Evolutionary conservation across 768 basidiomycete genomes (phyloP).

Genomic region (Sistotremastrum niveocremeum): DNA sequence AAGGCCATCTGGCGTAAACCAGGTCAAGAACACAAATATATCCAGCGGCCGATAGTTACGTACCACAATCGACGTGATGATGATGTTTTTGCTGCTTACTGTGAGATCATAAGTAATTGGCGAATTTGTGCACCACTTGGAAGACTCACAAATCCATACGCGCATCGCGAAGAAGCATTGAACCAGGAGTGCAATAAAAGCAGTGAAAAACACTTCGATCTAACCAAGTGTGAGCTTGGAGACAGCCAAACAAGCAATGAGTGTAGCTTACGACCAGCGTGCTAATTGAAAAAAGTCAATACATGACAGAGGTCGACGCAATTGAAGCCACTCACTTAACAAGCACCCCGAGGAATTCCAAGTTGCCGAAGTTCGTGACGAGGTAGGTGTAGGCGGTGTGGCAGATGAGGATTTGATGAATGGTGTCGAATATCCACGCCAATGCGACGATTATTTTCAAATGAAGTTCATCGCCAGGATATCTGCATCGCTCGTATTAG

Average conservation of each 20-base stretch:
- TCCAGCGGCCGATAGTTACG: conserved; percentile 5
- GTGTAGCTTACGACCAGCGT: conserved; percentile 24
- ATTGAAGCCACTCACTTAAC: conserved; percentile 25
- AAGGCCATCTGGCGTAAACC: conserved; percentile 20
- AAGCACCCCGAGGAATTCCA: conserved; percentile 15
- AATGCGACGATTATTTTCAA: neutral
- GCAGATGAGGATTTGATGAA: neutral
- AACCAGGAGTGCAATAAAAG: conserved; percentile 36
- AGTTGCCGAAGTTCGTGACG: conserved; percentile 23
- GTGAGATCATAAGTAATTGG: neutral
- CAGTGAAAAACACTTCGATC: conserved; percentile 40
- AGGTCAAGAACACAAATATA: neutral
- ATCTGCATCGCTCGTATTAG: too few species aligned
- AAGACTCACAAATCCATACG: conserved; percentile 31
- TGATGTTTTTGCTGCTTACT: conserved; percentile 36
- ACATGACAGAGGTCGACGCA: conserved; percentile 1
- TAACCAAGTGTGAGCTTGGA: conserved; percentile 7
- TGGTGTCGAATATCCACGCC: neutral
- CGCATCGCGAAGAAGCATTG: conserved; percentile 41
- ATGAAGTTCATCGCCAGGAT: neutral
- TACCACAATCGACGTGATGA: conserved; percentile 24
- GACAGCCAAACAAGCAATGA: neutral
- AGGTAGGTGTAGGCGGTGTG: conserved; percentile 1
- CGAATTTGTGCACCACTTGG: neutral
- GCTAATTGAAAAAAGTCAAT: conserved; percentile 17